Base-by-base conservation (phyloP, 495 filamentous ascomycete species). In the Penicillium nucicola region DNA sequence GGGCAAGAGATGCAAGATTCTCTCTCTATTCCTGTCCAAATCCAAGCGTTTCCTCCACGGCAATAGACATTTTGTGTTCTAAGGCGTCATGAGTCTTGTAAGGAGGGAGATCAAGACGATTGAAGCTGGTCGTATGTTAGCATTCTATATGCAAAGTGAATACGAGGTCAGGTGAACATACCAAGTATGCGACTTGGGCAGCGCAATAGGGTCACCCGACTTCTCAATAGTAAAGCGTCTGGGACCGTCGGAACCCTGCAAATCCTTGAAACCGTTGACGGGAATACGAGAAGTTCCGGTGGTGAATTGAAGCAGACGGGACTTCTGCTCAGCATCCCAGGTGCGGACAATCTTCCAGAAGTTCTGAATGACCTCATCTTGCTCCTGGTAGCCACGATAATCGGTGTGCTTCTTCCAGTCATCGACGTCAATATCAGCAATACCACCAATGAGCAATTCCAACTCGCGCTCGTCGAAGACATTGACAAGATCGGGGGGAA, bases 401-500 rank as follows among this genome's bases (percentile, higher is more conserved):
- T 99, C 93, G n/a, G 93, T 99, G 74, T 99, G 93, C 75, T 99
- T 99, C 85, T 99, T 99, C 93, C 93, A 99, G 69, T 99, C 93
- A 41, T 97, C 93, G 15, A 99, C 95, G 62, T 99, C 93, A 58
- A 99, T 99, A 67, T 99, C 93, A 37, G 93, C 95, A 64, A 99
- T 99, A 78, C 93, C 93, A 54, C 93, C 93, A 65, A 99, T 97
- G 55, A 99, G 77, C 58, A 99, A 73, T 70, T 99, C 93, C 41
- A 99, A 76, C 68, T 99, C 93, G 48, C 93, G 87, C 77, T 97
- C 93, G 62, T 99, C 93, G 62, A 99, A 99, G 38, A 99, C 93
- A 58, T 96, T 97, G 68, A 99, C 91, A 23, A 99, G 81, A 60
- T 99, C 93, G 31, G 91, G 81, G 1, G 93, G 93, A 53, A 99